Evolutionary conservation across 768 basidiomycete species (phyloP).

Genomic region (Agrocybe pediades): DNA sequence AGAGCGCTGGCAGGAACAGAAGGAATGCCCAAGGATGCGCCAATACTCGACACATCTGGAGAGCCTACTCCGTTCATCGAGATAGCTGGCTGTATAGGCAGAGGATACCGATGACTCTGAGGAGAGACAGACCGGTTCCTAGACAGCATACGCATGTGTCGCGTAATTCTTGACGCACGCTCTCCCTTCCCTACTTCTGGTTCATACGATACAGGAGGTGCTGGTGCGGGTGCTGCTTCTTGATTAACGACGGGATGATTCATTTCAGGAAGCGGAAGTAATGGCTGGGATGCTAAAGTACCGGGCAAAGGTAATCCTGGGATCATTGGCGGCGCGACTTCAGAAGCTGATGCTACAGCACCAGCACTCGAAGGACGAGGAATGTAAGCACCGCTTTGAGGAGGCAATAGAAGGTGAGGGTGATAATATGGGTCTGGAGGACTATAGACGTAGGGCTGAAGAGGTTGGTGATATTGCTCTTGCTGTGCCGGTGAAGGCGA

Average conservation of each 20-base stretch:
- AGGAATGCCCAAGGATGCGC: slow-evolving; percentile 6
- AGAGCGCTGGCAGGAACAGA: slow-evolving; percentile 5
- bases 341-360: slow-evolving; percentile 31
- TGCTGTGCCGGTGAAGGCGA: slow-evolving; percentile 6
- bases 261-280: slow-evolving; percentile 21
- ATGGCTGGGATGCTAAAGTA: slow-evolving; percentile 29
- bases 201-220: slow-evolving; percentile 24
- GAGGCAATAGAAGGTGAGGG: slow-evolving; percentile 6
- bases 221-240: neutral
- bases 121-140: slow-evolving; percentile 66
- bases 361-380: slow-evolving; percentile 58
- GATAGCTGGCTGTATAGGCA: slow-evolving; percentile 25
- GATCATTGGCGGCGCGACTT: slow-evolving; percentile 27
- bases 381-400: slow-evolving; percentile 8
- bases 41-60: slow-evolving; percentile 4
- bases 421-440: slow-evolving; percentile 21
- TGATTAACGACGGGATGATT: slow-evolving; percentile 1
- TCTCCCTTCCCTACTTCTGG: slow-evolving; percentile 63
- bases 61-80: neutral
- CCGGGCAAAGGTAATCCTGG: slow-evolving; percentile 43
- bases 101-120: slow-evolving; percentile 53
- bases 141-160: slow-evolving; percentile 58
- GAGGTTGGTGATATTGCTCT: slow-evolving; percentile 19
- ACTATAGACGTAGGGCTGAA: slow-evolving; percentile 16
- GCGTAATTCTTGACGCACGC: slow-evolving; percentile 57